phyloP scores from a whole-genome alignment of 805 yeast species.

The Kodamaea restingae region DNA sequence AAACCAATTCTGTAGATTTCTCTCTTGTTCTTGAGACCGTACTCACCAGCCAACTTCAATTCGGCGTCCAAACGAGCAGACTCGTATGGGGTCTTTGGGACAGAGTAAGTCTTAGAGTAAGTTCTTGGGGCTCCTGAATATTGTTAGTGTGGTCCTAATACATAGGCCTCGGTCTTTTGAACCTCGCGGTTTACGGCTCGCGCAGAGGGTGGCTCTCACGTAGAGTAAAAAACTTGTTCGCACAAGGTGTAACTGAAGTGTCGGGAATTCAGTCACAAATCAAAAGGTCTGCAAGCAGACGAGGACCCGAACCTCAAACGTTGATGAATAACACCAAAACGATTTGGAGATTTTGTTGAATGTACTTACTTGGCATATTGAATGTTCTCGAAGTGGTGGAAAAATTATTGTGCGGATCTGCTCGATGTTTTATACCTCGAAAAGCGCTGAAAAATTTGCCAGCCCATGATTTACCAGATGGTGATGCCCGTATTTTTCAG shows the following conservation, averaged over 20 bases:
- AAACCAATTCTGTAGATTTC: conserved; percentile 99
- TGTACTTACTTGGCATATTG: conserved; percentile 63
- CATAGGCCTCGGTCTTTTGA: conserved; percentile 1
- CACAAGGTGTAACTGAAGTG: conserved; percentile 63
- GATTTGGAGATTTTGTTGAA: conserved; percentile 10
- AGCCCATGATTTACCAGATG: conserved; percentile 5
- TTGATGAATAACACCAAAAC: neutral
- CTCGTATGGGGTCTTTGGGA: conserved; percentile 99
- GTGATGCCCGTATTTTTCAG: neutral
- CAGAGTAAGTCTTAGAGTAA: conserved; percentile 98
- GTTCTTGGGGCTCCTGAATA: conserved; percentile 93
- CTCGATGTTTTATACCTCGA: neutral
- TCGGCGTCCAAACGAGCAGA: conserved; percentile 99
- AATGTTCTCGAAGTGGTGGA: conserved; percentile 17
- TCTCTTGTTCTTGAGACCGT: conserved; percentile 99
- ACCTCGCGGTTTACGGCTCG: neutral
- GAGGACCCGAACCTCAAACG: conserved; percentile 74
- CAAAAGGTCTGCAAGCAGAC: conserved; percentile 18
- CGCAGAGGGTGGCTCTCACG: too few relatives aligned
- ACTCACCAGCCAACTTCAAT: conserved; percentile 99
- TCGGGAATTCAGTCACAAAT: conserved; percentile 75
- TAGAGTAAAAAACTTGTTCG: conserved; percentile 3
- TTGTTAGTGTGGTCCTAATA: conserved; percentile 4
- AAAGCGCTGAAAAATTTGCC: conserved; percentile 4
- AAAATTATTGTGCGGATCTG: neutral